Evolutionary conservation across 768 basidiomycete genomes (phyloP), one percentile per base, ranked within the genome.

Genomic region (Lactifluus rugatus): DNA sequence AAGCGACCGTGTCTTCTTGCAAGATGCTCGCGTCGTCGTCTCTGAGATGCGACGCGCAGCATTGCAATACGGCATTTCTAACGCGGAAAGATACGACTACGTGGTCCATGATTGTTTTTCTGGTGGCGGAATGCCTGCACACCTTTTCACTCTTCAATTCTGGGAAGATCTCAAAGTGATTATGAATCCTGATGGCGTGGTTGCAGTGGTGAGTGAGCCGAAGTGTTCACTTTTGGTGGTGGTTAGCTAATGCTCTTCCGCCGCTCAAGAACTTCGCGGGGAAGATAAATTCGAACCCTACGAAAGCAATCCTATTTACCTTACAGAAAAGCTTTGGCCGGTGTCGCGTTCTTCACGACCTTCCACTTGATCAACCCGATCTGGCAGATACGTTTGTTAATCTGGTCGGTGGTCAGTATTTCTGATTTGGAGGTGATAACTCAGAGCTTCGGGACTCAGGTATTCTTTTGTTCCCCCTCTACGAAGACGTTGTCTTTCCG

Each of bases 21-120:
- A 85, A 66, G 93, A 96, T 65, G 94, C 90, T 8, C 70, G 74
- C 48, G 76, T 76, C 52, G 67, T 55, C 5, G 54, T 65, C 23
- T 48, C 68, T 9, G 62, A 70, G 13, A 46, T 56, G 47, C 66
- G 62, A 26, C 66, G 57, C 23, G 52, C 69, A 9, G 68, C 67
- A 5, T 64, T 66, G 23, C 68, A 70, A 32, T 64, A 68, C n/a
- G 60, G 66, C 26, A 62, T 66, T 26, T 13, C 42, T 25, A 54
- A 34, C 39, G 63, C 63, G 47, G 69, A 69, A 9, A 71, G 73
- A 19, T 91, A 81, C 66, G 86, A 89, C 63, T 76, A 86, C 61
- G 80, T 93, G 41, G 74, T 95, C 0, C 95, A 97, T 64, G 94
- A 95, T 65, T 90, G 89, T 66, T 97, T 96, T 69, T 92, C 93